Evolutionary conservation across 108 stramenopile species (phyloP).

Genomic region (Cyclotella cryptica): DNA sequence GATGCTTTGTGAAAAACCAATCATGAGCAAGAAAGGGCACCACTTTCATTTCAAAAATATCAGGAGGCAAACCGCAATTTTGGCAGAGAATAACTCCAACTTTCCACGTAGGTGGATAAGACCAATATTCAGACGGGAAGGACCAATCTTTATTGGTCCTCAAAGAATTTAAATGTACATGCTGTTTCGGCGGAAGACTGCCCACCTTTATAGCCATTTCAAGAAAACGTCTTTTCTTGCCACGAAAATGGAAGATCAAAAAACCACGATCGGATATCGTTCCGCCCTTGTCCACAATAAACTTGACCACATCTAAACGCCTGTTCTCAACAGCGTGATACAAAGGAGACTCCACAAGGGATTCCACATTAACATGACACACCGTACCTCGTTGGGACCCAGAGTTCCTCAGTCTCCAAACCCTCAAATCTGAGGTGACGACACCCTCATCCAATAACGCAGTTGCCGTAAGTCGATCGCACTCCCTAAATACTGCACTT

Average conservation of each 20-base stretch:
- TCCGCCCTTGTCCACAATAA: conserved; percentile 24
- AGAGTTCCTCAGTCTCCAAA: conserved; percentile 16
- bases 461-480: conserved; percentile 35
- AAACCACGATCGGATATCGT: conserved; percentile 47
- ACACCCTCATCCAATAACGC: conserved; percentile 36
- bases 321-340: conserved; percentile 20
- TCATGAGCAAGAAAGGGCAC: conserved; percentile 33
- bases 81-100: conserved; percentile 24
- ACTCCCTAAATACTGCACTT: conserved; percentile 25
- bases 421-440: conserved; percentile 25
- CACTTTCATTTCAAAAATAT: conserved; percentile 37
- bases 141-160: conserved; percentile 12
- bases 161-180: background rate
- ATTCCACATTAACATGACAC: conserved; percentile 32
- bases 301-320: conserved; percentile 35
- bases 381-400: background rate
- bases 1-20: conserved; percentile 42
- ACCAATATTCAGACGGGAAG: conserved; percentile 26
- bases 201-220: conserved; percentile 17
- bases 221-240: conserved; percentile 18
- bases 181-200: background rate
- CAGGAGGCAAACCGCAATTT: conserved; percentile 45
- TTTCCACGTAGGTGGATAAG: conserved; percentile 54
- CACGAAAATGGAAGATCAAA: conserved; percentile 15
- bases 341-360: conserved; percentile 21